Conservation (phyloP, 306 rosid genomes). For the Glycine soja region DNA sequence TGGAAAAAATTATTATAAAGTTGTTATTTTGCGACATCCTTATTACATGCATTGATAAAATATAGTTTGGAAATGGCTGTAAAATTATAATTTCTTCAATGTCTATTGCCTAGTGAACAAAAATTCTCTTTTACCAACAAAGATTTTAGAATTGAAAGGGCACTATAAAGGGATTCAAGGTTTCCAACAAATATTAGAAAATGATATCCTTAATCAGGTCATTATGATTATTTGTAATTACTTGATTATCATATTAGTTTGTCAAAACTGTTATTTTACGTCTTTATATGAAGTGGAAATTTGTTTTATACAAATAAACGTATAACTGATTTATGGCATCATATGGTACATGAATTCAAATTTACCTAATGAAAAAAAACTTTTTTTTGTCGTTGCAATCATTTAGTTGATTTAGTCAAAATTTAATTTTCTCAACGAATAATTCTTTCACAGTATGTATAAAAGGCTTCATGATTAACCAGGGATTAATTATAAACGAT, state of each 20-base stretch:
- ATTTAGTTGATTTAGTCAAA: neutral
- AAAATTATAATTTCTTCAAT: neutral
- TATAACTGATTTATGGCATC: conserved; percentile 13
- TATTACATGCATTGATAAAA: conserved; percentile 19
- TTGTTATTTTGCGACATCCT: conserved; percentile 3
- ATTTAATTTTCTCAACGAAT: neutral
- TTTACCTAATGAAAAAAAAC: neutral
- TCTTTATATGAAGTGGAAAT: neutral
- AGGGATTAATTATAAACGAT: too few relatives aligned
- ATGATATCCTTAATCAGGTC: neutral
- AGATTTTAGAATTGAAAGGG: neutral
- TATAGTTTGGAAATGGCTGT: neutral
- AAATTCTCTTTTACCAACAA: neutral
- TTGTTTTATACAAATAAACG: neutral
- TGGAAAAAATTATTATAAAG: neutral
- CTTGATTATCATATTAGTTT: neutral
- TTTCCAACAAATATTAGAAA: neutral
- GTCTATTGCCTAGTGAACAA: neutral
- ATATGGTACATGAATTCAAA: too few relatives aligned
- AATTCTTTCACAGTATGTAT: neutral
- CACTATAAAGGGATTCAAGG: neutral
- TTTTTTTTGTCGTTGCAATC: neutral
- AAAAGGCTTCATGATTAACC: neutral
- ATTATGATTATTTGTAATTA: neutral
- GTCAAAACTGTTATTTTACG: neutral